Conservation (phyloP, 2,329 filamentous ascomycete genomes). For the Rhynchosporium secalis region DNA sequence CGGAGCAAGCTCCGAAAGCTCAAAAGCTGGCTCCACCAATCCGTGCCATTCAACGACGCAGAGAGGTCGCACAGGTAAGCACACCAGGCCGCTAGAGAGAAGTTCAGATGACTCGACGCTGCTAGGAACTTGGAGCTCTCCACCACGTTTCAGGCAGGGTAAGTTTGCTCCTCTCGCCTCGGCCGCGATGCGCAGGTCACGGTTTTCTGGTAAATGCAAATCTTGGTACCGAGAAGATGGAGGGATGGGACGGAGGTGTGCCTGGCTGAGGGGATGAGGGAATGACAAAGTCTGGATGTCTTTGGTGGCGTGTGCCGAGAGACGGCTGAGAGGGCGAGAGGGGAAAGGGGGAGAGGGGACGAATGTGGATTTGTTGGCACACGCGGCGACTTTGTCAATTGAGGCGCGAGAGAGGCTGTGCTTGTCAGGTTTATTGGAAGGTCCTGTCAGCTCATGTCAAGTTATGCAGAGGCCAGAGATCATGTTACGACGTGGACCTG, state of each 20-base stretch:
- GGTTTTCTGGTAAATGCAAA: no score
- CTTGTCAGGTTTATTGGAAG: no score
- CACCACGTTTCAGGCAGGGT: no score
- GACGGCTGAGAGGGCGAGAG: not conserved
- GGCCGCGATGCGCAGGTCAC: no score
- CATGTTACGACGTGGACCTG: no score
- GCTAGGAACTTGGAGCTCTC: not conserved
- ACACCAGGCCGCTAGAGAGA: not conserved
- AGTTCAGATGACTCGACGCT: constrained; percentile 7
- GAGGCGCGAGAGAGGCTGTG: not conserved
- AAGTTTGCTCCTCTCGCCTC: no score
- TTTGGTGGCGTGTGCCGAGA: not conserved
- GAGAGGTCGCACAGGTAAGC: not conserved
- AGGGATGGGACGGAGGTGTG: no score
- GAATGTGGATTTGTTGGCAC: not conserved
- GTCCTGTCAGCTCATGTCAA: not conserved
- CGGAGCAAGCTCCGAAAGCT: no score
- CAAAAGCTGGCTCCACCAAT: no score
- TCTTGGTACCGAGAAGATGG: no score
- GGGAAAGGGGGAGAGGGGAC: not conserved
- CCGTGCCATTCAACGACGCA: no score
- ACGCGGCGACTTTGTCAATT: not conserved
- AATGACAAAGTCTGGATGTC: not conserved
- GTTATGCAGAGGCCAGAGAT: not conserved
- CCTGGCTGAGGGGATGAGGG: no score